These are phyloP conservation scores for Diaporthe caulivora DNA, from an alignment of 2,329 filamentous ascomycete species.

Conservation along the genomic window DNA sequence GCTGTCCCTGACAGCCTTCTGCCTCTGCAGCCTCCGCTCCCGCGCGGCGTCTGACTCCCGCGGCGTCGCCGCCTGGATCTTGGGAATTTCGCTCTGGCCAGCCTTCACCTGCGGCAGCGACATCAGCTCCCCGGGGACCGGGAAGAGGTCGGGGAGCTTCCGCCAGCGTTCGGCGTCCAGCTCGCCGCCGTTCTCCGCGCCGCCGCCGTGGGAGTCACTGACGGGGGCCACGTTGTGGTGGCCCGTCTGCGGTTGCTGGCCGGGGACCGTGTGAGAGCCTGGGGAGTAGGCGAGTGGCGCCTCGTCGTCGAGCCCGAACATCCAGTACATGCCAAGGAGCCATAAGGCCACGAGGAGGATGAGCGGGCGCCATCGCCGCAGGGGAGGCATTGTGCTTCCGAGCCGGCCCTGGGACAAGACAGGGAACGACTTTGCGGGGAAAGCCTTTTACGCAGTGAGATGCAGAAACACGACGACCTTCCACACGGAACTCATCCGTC, in stretches of 20 bases:
- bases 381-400: constrained; percentile 32
- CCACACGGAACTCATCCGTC: background rate
- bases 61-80: constrained; percentile 70
- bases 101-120: constrained; percentile 50
- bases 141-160: constrained; percentile 51
- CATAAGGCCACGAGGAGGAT: constrained; percentile 36
- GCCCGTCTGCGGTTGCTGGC: constrained; percentile 26
- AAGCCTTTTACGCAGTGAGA: background rate
- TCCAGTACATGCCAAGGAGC: constrained; percentile 38
- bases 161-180: constrained; percentile 44
- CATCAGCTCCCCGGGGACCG: constrained; percentile 45
- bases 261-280: constrained; percentile 34
- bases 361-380: constrained; percentile 39
- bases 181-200: constrained; percentile 33
- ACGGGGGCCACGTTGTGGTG: constrained; percentile 33
- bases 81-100: constrained; percentile 53
- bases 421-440: background rate
- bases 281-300: constrained; percentile 37
- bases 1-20: constrained; percentile 60
- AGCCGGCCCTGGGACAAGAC: background rate
- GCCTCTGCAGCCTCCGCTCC: constrained; percentile 53
- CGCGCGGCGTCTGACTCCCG: constrained; percentile 53
- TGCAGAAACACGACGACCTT: background rate
- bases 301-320: constrained; percentile 29
- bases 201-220: constrained; percentile 27